Percentiles rank a stretch among this genome's conserved stretches.
phyloP scores from a whole-genome alignment of 2,329 filamentous ascomycete genomes.

The Colletotrichum sp. region DNA sequence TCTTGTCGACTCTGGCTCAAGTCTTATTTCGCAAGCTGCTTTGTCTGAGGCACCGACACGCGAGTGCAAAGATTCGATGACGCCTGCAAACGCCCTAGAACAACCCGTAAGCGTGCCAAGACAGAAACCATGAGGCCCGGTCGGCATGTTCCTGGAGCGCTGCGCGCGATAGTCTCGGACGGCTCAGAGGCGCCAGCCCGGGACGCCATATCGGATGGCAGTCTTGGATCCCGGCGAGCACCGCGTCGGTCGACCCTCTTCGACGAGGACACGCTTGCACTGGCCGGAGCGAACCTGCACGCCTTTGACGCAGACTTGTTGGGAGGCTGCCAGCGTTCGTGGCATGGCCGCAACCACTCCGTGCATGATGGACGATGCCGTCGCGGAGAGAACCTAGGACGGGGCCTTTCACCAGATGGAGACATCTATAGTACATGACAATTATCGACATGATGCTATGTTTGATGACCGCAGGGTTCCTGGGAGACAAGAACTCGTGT shows the following conservation, averaged over 20 bases:
- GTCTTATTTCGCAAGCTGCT: neutral
- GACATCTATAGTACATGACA: neutral
- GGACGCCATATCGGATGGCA: neutral
- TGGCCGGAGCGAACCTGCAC: neutral
- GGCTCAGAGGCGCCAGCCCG: neutral
- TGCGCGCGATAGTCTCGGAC: neutral
- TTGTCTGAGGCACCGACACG: neutral
- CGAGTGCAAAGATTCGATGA: neutral
- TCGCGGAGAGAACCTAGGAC: neutral
- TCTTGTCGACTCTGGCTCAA: neutral
- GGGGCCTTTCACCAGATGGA: neutral
- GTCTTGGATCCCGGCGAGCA: neutral
- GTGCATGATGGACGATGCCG: neutral
- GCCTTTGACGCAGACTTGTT: neutral
- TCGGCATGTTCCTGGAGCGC: neutral
- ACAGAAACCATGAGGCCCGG: neutral
- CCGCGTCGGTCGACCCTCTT: neutral
- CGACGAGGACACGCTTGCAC: neutral
- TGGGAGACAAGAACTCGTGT: slow-evolving; percentile 1
- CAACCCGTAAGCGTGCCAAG: neutral
- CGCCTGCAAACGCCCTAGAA: slow-evolving; percentile 1
- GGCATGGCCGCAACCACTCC: neutral
- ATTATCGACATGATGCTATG: slow-evolving; percentile 8
- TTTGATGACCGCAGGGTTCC: slow-evolving; percentile 14
- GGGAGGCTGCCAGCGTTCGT: neutral